A percentile compares a stretch with the other conserved stretches of the same genome.
phyloP scores from a whole-genome alignment of 768 basidiomycete genomes.

The Xerocomellus intermedius region DNA sequence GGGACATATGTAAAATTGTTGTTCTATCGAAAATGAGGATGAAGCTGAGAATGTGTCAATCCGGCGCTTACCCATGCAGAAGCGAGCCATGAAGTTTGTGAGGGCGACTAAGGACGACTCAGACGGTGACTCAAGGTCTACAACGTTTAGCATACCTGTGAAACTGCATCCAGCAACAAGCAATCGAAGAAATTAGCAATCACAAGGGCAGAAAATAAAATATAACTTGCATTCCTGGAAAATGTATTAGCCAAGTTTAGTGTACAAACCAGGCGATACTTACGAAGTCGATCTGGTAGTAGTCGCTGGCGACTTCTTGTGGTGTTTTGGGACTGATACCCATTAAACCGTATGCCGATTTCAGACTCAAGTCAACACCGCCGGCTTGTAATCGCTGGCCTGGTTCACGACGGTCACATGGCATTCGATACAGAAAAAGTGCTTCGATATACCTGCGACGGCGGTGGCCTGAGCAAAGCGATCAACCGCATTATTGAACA shows the following conservation, averaged over 20 bases:
- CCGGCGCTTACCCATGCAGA: conserved; percentile 51
- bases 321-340: conserved; percentile 45
- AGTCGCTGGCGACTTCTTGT: conserved; percentile 54
- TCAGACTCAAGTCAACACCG: conserved; percentile 52
- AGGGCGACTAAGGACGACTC: conserved; percentile 52
- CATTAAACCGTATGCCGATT: conserved; percentile 52
- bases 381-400: conserved; percentile 13
- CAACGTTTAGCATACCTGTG: conserved; percentile 21
- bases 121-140: neutral
- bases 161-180: conserved; percentile 10
- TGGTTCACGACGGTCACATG: conserved; percentile 21
- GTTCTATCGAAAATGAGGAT: conserved; percentile 36
- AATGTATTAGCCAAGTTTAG: conserved; percentile 1
- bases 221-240: conserved; percentile 28
- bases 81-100: conserved; percentile 60
- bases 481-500: conserved; percentile 40
- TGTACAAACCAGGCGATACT: neutral
- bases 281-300: conserved; percentile 47
- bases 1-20: conserved; percentile 61
- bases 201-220: neutral
- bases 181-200: conserved; percentile 2
- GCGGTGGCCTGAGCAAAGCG: conserved; percentile 42
- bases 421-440: conserved; percentile 45
- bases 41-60: neutral
- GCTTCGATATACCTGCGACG: conserved; percentile 39